A percentile compares a stretch with the other conserved stretches of the same genome.
These are phyloP conservation scores for Apiospora kogelbergensis DNA, from an alignment of 2,329 filamentous ascomycete genomes.

Conservation along the genomic window DNA sequence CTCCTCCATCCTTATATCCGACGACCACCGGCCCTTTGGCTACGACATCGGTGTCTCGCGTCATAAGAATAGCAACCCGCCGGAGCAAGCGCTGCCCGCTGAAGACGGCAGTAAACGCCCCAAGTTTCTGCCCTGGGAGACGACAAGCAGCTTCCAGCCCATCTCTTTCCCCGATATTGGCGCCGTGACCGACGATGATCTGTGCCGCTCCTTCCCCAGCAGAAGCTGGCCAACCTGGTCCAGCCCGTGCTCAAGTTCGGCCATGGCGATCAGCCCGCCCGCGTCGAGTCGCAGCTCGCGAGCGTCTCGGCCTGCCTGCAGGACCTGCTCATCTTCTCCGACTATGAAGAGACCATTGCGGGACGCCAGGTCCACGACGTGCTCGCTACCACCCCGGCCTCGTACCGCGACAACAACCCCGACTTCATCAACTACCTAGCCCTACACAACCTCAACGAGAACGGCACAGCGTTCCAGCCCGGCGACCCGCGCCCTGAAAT, in stretches of 20 bases:
- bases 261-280: slow-evolving; percentile 40
- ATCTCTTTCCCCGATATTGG: slow-evolving; percentile 19
- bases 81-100: not conserved
- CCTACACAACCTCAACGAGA: slow-evolving; percentile 25
- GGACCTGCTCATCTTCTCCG: slow-evolving; percentile 49
- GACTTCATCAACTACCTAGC: slow-evolving; percentile 42
- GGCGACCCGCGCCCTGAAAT: slow-evolving; percentile 12
- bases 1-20: not conserved
- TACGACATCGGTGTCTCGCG: not conserved
- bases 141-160: slow-evolving; percentile 27
- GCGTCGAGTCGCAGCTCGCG: slow-evolving; percentile 46
- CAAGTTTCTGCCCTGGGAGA: slow-evolving; percentile 24
- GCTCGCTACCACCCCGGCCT: slow-evolving; percentile 43
- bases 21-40: not conserved
- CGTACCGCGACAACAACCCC: slow-evolving; percentile 33
- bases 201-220: slow-evolving; percentile 29
- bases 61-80: not conserved
- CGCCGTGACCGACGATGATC: slow-evolving; percentile 18
- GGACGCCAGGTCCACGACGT: slow-evolving; percentile 45
- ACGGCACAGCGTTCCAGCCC: not conserved
- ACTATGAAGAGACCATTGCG: slow-evolving; percentile 45
- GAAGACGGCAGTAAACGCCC: slow-evolving; percentile 12
- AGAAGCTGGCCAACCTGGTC: slow-evolving; percentile 23
- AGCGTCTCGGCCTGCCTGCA: slow-evolving; percentile 53
- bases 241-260: slow-evolving; percentile 48